Percentiles rank a stretch among this genome's conserved stretches.
Evolutionary conservation across 2,329 filamentous ascomycete species (phyloP).

Genomic region (Chrysoporthe deuterocubensis): DNA sequence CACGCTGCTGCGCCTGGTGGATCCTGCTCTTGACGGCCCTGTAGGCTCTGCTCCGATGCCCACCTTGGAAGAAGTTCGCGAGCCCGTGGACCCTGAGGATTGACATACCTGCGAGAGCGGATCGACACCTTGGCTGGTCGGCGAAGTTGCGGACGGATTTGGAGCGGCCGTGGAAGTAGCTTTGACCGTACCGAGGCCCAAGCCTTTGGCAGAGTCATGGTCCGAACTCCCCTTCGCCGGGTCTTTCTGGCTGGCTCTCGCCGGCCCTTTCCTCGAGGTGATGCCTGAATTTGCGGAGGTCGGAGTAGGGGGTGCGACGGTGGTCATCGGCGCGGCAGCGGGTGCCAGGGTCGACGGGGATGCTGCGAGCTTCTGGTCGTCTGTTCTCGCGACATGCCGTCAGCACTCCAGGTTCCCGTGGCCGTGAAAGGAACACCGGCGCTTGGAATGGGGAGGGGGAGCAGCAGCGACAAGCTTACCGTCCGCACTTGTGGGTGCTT

Average conservation of each 20-base stretch:
- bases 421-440: background rate
- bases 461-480: slow-evolving; percentile 13
- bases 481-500: background rate
- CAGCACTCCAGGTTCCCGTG: slow-evolving; percentile 4
- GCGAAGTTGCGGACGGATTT: slow-evolving; percentile 6
- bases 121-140: slow-evolving; percentile 23
- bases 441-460: background rate
- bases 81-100: background rate
- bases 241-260: slow-evolving; percentile 13
- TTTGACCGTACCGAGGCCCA: slow-evolving; percentile 6
- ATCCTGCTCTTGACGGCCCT: background rate
- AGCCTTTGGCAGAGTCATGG: slow-evolving; percentile 12
- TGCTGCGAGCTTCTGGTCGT: slow-evolving; percentile 15
- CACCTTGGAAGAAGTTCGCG: background rate
- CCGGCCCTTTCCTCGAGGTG: slow-evolving; percentile 1
- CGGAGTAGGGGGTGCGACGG: slow-evolving; percentile 17
- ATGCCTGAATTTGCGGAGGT: slow-evolving; percentile 4
- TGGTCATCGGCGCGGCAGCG: slow-evolving; percentile 14
- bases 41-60: background rate
- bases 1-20: background rate
- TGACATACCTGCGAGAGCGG: slow-evolving; percentile 28
- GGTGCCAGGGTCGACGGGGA: slow-evolving; percentile 11
- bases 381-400: slow-evolving; percentile 17
- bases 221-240: slow-evolving; percentile 17
- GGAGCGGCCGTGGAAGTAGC: slow-evolving; percentile 2